These are phyloP conservation scores for Diaporthe citri DNA, from an alignment of 2,329 filamentous ascomycete genomes.

Conservation along the genomic window DNA sequence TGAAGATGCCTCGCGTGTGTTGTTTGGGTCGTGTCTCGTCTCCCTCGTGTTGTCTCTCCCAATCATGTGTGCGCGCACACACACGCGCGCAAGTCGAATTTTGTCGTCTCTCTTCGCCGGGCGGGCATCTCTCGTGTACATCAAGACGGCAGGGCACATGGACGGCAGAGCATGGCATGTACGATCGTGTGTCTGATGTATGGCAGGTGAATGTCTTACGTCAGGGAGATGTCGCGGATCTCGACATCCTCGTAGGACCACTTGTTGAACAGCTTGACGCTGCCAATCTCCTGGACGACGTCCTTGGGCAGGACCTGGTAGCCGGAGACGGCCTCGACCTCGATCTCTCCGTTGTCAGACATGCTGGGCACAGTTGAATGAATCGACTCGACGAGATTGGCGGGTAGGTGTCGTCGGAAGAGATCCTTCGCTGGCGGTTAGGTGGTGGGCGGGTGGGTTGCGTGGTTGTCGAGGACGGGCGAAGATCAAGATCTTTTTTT, in stretches of 20 bases:
- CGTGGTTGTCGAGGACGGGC: constrained; percentile 36
- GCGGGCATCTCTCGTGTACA: constrained; percentile 7
- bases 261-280: constrained; percentile 98
- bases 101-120: constrained; percentile 8
- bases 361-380: constrained; percentile 68
- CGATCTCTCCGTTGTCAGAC: constrained; percentile 96
- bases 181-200: constrained; percentile 42
- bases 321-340: constrained; percentile 83
- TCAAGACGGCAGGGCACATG: constrained; percentile 31
- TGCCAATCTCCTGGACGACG: constrained; percentile 88
- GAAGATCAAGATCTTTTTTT: constrained; percentile 39
- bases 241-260: constrained; percentile 99
- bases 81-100: not conserved
- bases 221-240: constrained; percentile 99
- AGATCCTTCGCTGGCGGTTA: constrained; percentile 31
- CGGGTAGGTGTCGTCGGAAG: constrained; percentile 35
- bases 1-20: not conserved
- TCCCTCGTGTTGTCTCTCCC: not conserved
- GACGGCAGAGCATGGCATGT: constrained; percentile 45
- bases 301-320: constrained; percentile 93
- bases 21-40: not conserved
- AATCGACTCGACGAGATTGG: constrained; percentile 41
- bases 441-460: constrained; percentile 31
- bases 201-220: constrained; percentile 73
- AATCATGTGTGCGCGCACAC: not conserved